Evolutionary conservation across 495 filamentous ascomycete species (phyloP).

Genomic region (Penicillium bovifimosum): DNA sequence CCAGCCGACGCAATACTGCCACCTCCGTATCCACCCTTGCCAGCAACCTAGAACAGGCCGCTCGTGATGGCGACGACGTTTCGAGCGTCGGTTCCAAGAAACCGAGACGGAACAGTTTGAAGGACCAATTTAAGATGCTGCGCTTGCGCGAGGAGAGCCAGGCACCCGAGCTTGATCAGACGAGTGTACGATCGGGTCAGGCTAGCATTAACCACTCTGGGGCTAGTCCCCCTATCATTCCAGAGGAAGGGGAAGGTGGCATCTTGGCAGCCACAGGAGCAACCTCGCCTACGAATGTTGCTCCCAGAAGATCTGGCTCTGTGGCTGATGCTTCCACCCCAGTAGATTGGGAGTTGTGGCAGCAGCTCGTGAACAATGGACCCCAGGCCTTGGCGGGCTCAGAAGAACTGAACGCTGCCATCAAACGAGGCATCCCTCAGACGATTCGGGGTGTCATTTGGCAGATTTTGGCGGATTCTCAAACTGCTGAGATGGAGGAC

Average conservation of each 20-base stretch:
- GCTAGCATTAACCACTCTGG: slow-evolving; percentile 48
- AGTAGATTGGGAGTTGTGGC: slow-evolving; percentile 98
- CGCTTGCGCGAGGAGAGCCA: slow-evolving; percentile 74
- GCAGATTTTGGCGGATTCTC: slow-evolving; percentile 94
- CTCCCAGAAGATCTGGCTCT: slow-evolving; percentile 65
- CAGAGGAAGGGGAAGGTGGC: slow-evolving; percentile 49
- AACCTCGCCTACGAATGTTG: slow-evolving; percentile 43
- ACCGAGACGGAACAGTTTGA: slow-evolving; percentile 61
- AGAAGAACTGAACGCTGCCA: slow-evolving; percentile 82
- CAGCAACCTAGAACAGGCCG: slow-evolving; percentile 68
- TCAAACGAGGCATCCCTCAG: slow-evolving; percentile 87
- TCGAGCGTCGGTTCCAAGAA: slow-evolving; percentile 39
- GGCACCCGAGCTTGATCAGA: slow-evolving; percentile 39
- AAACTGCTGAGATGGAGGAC: slow-evolving; percentile 82
- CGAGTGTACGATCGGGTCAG: slow-evolving; percentile 32
- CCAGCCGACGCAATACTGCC: slow-evolving; percentile 61
- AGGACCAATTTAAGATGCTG: slow-evolving; percentile 80
- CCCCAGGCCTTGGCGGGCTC: slow-evolving; percentile 80
- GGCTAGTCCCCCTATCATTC: slow-evolving; percentile 48
- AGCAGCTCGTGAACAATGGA: slow-evolving; percentile 89
- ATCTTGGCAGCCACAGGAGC: slow-evolving; percentile 15
- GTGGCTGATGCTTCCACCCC: slow-evolving; percentile 55
- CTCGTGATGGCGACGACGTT: slow-evolving; percentile 57
- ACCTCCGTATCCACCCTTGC: slow-evolving; percentile 68
- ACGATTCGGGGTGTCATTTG: slow-evolving; percentile 95